phyloP scores from a whole-genome alignment of 2,329 filamentous ascomycete species.

The Penicillium sp. region DNA sequence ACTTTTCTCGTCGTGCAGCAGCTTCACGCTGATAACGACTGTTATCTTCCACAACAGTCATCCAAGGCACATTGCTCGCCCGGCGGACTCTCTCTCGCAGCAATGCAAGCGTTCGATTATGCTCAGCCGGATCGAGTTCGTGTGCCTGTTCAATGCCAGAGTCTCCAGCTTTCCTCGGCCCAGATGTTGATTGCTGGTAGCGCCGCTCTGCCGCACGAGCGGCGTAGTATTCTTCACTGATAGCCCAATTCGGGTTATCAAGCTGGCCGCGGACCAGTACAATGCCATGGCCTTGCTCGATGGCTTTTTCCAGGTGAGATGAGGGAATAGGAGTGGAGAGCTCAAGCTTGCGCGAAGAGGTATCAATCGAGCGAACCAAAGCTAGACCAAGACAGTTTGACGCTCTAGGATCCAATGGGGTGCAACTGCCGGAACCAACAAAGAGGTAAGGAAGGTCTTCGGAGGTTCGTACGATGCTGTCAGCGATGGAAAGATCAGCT shows the following conservation, averaged over 20 bases:
- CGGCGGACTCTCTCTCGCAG: conserved; percentile 36
- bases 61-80: conserved; percentile 42
- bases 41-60: conserved; percentile 39
- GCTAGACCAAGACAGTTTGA: conserved; percentile 53
- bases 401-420: conserved; percentile 47
- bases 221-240: conserved; percentile 44
- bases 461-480: conserved; percentile 42
- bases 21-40: conserved; percentile 29
- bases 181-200: conserved; percentile 26
- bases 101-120: conserved; percentile 23
- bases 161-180: conserved; percentile 19
- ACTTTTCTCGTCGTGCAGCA: conserved; percentile 28
- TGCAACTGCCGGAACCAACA: conserved; percentile 40
- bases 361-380: conserved; percentile 44
- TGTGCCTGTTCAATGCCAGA: neutral
- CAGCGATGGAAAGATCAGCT: neutral
- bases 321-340: conserved; percentile 50
- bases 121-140: conserved; percentile 12
- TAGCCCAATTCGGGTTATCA: conserved; percentile 47
- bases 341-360: conserved; percentile 41
- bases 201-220: conserved; percentile 38
- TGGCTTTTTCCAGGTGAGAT: conserved; percentile 28
- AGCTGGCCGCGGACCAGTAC: conserved; percentile 50
- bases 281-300: conserved; percentile 40
- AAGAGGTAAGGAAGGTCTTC: conserved; percentile 53